A percentile compares a stretch with the other conserved stretches of the same genome.
Evolutionary conservation across 2,329 filamentous ascomycete species (phyloP).

Genomic region (Thielaviopsis populi): DNA sequence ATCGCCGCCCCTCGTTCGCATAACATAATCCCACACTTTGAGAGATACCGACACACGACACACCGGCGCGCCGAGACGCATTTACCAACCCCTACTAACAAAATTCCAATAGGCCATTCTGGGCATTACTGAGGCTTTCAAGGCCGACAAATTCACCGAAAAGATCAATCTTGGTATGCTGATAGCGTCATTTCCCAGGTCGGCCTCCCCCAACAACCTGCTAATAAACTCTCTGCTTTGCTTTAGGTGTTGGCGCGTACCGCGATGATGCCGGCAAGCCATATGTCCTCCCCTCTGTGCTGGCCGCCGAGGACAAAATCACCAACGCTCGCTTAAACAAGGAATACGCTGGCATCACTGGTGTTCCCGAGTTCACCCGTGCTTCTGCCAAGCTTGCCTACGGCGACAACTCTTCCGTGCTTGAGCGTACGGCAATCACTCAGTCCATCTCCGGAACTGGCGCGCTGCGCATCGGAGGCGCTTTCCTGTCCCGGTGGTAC

Average conservation of each 20-base stretch:
- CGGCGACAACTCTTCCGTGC: slow-evolving; percentile 59
- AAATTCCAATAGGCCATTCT: slow-evolving; percentile 51
- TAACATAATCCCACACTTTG: not conserved
- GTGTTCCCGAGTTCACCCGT: slow-evolving; percentile 84
- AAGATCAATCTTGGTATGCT: slow-evolving; percentile 90
- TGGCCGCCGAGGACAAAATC: slow-evolving; percentile 74
- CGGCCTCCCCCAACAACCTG: slow-evolving; percentile 7
- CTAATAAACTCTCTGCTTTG: slow-evolving; percentile 9
- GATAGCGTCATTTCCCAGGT: slow-evolving; percentile 6
- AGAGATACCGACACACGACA: not conserved
- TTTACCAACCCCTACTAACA: not conserved
- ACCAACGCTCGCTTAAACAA: slow-evolving; percentile 71
- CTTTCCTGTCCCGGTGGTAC: slow-evolving; percentile 85
- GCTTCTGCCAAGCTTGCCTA: slow-evolving; percentile 86
- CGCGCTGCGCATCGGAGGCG: slow-evolving; percentile 83
- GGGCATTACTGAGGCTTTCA: slow-evolving; percentile 97
- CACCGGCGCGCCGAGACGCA: not conserved
- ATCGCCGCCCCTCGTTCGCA: not conserved
- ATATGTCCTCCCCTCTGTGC: slow-evolving; percentile 89
- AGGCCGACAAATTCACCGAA: slow-evolving; percentile 80
- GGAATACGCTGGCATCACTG: slow-evolving; percentile 96
- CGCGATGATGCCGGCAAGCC: slow-evolving; percentile 97
- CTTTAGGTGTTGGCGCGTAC: slow-evolving; percentile 81
- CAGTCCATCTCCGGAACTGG: slow-evolving; percentile 98
- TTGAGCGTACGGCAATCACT: slow-evolving; percentile 75